Evolutionary conservation across 345 rosid genomes (phyloP).

Genomic region (Eucalyptus erythrocorys): DNA sequence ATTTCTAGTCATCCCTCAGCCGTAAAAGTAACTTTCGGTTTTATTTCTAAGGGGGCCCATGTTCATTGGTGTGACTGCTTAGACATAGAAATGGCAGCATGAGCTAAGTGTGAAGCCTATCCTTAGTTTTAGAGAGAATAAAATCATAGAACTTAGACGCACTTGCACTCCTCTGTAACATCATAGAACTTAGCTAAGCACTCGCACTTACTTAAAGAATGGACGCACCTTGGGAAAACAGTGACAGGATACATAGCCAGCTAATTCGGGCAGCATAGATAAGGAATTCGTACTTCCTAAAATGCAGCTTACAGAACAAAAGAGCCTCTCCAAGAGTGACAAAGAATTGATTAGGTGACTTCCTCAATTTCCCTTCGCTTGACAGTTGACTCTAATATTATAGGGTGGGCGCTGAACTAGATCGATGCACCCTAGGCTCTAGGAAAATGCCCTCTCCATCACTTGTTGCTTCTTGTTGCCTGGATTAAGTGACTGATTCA

Average conservation of each 20-base stretch:
- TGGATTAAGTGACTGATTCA: neutral
- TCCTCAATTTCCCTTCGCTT: neutral
- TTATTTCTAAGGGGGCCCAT: too few relatives aligned
- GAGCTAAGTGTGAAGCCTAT: neutral
- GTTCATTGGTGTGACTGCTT: neutral
- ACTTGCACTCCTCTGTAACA: neutral
- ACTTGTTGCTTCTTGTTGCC: neutral
- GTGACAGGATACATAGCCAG: neutral
- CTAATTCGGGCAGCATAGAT: neutral
- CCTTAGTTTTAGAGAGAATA: neutral
- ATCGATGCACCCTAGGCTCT: neutral
- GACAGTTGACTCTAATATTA: neutral
- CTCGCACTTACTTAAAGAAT: neutral
- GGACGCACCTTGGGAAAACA: neutral
- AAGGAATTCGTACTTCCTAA: neutral
- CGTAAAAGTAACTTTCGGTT: neutral
- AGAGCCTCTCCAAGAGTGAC: neutral
- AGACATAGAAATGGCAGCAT: neutral
- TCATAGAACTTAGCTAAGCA: neutral
- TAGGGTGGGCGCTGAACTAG: neutral
- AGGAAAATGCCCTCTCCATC: neutral
- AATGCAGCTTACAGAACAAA: neutral
- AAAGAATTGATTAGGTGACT: neutral
- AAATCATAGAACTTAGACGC: neutral
- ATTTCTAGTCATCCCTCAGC: neutral